Percentiles rank a stretch among this genome's conserved stretches.
Conservation (phyloP, 2,329 filamentous ascomycete genomes). For the Aspergillus phoenicis region DNA sequence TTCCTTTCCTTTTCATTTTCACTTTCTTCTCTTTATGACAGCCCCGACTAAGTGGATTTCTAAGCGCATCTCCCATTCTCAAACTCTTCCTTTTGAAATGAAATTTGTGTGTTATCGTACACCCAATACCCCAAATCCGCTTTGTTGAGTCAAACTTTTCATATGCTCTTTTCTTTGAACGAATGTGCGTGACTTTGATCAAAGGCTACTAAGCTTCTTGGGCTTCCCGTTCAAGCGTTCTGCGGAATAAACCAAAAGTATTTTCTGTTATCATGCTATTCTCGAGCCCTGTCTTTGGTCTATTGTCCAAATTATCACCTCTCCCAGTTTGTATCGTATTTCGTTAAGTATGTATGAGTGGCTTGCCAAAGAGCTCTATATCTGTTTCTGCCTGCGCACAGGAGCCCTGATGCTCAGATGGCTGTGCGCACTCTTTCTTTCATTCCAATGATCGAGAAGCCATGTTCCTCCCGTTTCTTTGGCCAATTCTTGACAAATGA, state of each 20-base stretch:
- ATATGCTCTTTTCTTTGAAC: constrained; percentile 31
- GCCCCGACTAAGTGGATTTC: constrained; percentile 40
- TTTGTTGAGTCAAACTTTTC: constrained; percentile 37
- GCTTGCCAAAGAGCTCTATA: constrained; percentile 15
- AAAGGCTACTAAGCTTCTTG: constrained; percentile 36
- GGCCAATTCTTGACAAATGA: neutral
- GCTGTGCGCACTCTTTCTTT: constrained; percentile 21
- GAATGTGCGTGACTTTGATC: constrained; percentile 35
- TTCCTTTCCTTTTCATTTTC: constrained; percentile 19
- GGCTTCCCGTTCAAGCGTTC: constrained; percentile 34
- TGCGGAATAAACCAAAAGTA: constrained; percentile 43
- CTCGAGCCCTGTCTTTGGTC: constrained; percentile 23
- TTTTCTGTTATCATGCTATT: constrained; percentile 27
- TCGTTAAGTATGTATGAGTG: constrained; percentile 26
- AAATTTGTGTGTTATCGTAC: constrained; percentile 46
- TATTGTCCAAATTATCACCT: constrained; percentile 23
- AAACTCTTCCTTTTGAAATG: constrained; percentile 45
- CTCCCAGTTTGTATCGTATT: constrained; percentile 29
- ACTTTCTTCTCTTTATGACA: constrained; percentile 29
- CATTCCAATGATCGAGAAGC: constrained; percentile 3
- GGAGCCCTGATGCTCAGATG: constrained; percentile 24
- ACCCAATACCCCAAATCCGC: constrained; percentile 48
- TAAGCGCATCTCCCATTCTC: constrained; percentile 39
- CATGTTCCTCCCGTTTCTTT: neutral
- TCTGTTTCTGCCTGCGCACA: constrained; percentile 16